A percentile compares a stretch with the other conserved stretches of the same genome.
Conservation (phyloP, 2,329 filamentous ascomycete genomes). For the Paraconiothyrium sp. region DNA sequence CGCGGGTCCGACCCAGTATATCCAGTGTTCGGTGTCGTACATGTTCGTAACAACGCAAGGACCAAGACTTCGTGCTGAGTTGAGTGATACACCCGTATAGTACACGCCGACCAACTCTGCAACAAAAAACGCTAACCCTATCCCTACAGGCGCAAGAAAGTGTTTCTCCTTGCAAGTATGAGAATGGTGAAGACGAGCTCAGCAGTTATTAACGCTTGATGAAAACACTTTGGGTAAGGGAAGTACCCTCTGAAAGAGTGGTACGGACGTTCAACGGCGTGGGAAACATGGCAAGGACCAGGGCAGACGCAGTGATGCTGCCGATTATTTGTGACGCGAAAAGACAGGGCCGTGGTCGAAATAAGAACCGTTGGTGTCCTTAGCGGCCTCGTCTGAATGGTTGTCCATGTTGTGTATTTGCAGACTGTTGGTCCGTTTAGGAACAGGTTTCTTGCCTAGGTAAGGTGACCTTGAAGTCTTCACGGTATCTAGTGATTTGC, state of each 20-base stretch:
- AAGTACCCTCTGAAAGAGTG: conserved; percentile 48
- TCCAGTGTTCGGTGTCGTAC: conserved; percentile 58
- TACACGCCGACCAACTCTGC: conserved; percentile 61
- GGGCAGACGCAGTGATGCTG: conserved; percentile 20
- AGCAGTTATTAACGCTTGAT: conserved; percentile 47
- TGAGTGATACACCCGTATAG: conserved; percentile 58
- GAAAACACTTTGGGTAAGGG: conserved; percentile 49
- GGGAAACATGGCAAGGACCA: conserved; percentile 46
- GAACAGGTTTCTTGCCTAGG: neutral
- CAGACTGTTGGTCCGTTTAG: neutral
- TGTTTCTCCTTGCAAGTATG: conserved; percentile 79
- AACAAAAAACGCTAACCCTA: conserved; percentile 76
- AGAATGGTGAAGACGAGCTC: conserved; percentile 51
- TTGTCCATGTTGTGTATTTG: conserved; percentile 1
- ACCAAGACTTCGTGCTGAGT: conserved; percentile 58
- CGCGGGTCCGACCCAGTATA: conserved; percentile 60
- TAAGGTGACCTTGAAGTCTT: conserved; percentile 4
- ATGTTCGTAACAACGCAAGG: conserved; percentile 54
- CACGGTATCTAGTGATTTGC: neutral
- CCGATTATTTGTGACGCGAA: conserved; percentile 8
- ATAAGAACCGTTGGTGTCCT: neutral
- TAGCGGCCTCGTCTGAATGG: conserved; percentile 1
- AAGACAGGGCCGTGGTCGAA: conserved; percentile 3
- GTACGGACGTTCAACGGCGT: conserved; percentile 53
- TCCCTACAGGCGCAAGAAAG: conserved; percentile 76